A percentile compares a stretch with the other conserved stretches of the same genome.
phyloP scores from a whole-genome alignment of 1,284 basidiomycete species.

The Heterobasidion annosum region DNA sequence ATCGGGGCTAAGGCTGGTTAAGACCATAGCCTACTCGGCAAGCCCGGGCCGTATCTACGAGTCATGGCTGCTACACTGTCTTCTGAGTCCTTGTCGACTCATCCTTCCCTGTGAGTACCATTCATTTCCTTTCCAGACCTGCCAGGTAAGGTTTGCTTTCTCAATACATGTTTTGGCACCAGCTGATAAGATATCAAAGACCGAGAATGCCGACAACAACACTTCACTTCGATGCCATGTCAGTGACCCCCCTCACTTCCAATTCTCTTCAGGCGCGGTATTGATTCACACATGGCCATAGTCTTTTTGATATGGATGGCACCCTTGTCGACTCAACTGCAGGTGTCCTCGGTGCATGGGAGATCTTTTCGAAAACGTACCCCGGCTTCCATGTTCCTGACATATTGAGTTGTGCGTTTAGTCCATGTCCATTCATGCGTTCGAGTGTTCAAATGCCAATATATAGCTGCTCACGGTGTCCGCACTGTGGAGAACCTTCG shows the following conservation, averaged over 20 bases:
- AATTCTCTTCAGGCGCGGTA: too few species aligned
- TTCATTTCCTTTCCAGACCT: too few species aligned
- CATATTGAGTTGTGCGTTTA: constrained; percentile 53
- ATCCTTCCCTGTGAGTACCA: too few species aligned
- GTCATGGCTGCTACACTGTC: too few species aligned
- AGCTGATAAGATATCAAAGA: background rate
- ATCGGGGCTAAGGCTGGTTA: too few species aligned
- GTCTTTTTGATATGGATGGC: constrained; percentile 75
- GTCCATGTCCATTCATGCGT: constrained; percentile 1
- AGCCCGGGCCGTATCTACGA: too few species aligned
- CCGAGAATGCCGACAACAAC: constrained; percentile 36
- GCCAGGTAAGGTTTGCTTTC: background rate
- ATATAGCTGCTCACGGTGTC: constrained; percentile 68
- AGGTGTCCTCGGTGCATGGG: constrained; percentile 71
- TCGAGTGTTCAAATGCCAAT: constrained; percentile 1
- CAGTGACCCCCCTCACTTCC: constrained; percentile 16
- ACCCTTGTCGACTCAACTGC: constrained; percentile 69
- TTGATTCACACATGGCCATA: constrained; percentile 16
- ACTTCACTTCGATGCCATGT: constrained; percentile 49
- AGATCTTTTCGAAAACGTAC: constrained; percentile 53
- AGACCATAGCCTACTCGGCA: too few species aligned
- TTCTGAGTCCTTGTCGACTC: too few species aligned
- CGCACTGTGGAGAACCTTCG: constrained; percentile 74
- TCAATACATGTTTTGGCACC: background rate
- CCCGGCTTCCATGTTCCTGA: constrained; percentile 50